These are phyloP conservation scores for Leishmania braziliensis DNA, from an alignment of 208 protist species.

Conservation along the genomic window DNA sequence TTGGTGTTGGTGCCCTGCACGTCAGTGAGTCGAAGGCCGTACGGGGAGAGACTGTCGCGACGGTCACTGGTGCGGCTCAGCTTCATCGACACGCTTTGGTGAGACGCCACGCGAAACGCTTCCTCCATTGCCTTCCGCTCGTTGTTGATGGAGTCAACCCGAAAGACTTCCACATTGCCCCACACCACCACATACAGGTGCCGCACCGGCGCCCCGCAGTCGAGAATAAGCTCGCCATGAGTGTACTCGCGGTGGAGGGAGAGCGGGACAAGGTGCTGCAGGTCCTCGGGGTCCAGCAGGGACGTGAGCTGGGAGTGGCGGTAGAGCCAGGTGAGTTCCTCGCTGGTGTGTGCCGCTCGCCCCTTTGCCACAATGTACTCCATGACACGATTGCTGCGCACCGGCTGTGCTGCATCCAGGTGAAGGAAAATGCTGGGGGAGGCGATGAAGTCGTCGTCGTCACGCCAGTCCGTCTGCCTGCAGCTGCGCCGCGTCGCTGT, in stretches of 20 bases:
- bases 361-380: conserved; percentile 54
- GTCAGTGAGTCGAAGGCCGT: conserved; percentile 8
- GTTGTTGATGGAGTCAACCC: conserved; percentile 30
- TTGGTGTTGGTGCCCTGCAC: background rate
- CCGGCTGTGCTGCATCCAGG: conserved; percentile 21
- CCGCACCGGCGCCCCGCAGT: conserved; percentile 23
- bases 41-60: conserved; percentile 4
- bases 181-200: conserved; percentile 76
- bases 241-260: conserved; percentile 79
- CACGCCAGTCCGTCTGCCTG: conserved; percentile 41
- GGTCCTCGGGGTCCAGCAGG: conserved; percentile 49
- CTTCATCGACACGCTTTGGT: conserved; percentile 19
- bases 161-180: conserved; percentile 79
- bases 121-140: conserved; percentile 34
- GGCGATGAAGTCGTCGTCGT: conserved; percentile 47
- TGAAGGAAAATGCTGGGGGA: conserved; percentile 52
- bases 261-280: conserved; percentile 35
- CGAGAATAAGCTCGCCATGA: conserved; percentile 55
- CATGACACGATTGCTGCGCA: conserved; percentile 52
- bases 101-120: conserved; percentile 29
- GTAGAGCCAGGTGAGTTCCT: conserved; percentile 64
- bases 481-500: conserved; percentile 28
- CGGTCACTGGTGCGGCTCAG: background rate
- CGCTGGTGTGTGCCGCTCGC: conserved; percentile 42
- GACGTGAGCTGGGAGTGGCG: conserved; percentile 57